Percentiles rank a stretch among this genome's conserved stretches.
Evolutionary conservation across 257 asterid genomes (phyloP).

Genomic region (Penstemon eatonii): DNA sequence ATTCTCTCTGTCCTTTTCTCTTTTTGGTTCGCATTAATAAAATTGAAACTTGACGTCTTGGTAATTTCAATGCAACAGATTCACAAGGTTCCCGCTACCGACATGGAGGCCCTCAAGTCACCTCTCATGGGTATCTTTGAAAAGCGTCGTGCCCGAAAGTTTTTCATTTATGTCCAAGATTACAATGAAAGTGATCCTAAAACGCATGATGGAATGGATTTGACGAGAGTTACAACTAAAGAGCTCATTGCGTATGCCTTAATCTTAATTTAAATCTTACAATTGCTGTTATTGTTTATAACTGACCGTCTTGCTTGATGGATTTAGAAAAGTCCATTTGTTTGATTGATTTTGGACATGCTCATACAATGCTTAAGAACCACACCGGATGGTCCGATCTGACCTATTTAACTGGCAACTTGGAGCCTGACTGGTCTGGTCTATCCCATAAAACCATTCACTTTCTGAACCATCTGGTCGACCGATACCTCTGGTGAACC

Average conservation of each 20-base stretch:
- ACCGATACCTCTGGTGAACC: too few species aligned
- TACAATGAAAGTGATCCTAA: constrained; percentile 78
- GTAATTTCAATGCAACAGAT: constrained; percentile 50
- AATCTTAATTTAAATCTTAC: constrained; percentile 15
- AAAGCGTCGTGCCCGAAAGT: constrained; percentile 94
- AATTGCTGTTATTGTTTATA: background rate
- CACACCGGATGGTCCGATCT: too few species aligned
- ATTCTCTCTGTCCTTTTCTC: background rate
- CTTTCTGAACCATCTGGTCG: too few species aligned
- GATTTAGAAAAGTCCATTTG: background rate
- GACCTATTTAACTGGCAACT: too few species aligned
- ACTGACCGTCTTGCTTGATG: background rate
- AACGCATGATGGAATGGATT: constrained; percentile 93
- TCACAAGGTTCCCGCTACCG: constrained; percentile 92
- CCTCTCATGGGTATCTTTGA: constrained; percentile 98
- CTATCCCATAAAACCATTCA: too few species aligned
- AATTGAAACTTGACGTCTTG: background rate
- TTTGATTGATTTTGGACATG: constrained; percentile 17
- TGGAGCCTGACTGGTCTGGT: too few species aligned
- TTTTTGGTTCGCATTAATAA: constrained; percentile 2
- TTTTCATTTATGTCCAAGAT: constrained; percentile 89
- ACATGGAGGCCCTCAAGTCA: constrained; percentile 95
- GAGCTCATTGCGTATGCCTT: constrained; percentile 78
- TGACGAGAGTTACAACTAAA: constrained; percentile 74
- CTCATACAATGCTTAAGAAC: too few species aligned